phyloP scores from a whole-genome alignment of 2,329 filamentous ascomycete genomes.

The Penicillium sp. region DNA sequence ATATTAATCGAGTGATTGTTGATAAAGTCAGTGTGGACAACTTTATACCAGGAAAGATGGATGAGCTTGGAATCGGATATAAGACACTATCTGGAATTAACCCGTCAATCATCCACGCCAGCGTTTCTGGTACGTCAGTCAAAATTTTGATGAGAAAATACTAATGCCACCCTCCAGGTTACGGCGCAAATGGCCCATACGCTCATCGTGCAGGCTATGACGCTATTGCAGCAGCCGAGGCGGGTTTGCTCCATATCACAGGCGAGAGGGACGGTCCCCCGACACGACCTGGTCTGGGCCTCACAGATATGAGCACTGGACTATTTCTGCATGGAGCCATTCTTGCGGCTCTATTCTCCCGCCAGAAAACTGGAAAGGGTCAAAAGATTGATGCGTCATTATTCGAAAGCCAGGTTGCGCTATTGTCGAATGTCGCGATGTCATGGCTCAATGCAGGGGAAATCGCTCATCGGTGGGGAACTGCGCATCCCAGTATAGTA shows the following conservation, averaged over 20 bases:
- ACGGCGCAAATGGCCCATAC: constrained; percentile 46
- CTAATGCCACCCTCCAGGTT: constrained; percentile 21
- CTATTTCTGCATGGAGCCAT: constrained; percentile 50
- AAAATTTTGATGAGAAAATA: not conserved
- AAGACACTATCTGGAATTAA: constrained; percentile 38
- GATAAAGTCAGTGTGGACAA: constrained; percentile 40
- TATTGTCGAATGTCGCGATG: constrained; percentile 46
- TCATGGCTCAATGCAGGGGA: constrained; percentile 43
- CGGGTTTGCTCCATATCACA: constrained; percentile 47
- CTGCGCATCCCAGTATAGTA: constrained; percentile 49
- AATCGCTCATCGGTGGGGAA: constrained; percentile 47
- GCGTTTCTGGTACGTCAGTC: constrained; percentile 37
- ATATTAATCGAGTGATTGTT: not conserved
- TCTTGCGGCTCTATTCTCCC: constrained; percentile 42
- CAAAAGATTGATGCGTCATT: constrained; percentile 48
- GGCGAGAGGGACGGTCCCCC: constrained; percentile 44
- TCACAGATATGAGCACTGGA: constrained; percentile 49
- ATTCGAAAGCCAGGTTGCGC: constrained; percentile 45
- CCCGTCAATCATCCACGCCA: constrained; percentile 44
- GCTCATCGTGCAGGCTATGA: constrained; percentile 47
- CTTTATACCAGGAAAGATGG: constrained; percentile 46
- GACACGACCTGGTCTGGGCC: constrained; percentile 43
- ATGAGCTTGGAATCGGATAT: constrained; percentile 44
- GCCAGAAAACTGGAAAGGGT: constrained; percentile 39
- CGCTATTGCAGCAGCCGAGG: constrained; percentile 47